These are phyloP conservation scores for Rhododendron griersonianum DNA, from an alignment of 148 eudicot genomes.

Conservation along the genomic window DNA sequence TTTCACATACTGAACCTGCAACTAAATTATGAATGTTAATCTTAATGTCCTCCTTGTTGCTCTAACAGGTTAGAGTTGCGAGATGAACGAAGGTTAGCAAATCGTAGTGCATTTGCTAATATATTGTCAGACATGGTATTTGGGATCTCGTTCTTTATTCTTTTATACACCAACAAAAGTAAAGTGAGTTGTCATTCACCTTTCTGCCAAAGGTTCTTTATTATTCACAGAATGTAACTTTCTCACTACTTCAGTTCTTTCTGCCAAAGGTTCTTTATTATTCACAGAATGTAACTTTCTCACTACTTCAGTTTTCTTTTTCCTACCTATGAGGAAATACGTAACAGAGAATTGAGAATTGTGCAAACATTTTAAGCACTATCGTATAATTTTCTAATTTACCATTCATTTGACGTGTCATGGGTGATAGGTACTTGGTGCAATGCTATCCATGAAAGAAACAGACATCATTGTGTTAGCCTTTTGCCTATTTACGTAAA, in stretches of 20 bases:
- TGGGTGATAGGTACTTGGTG: neutral
- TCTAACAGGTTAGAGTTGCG: conserved; percentile 73
- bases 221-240: neutral
- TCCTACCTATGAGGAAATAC: neutral
- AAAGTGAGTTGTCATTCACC: conserved; percentile 46
- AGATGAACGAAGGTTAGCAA: conserved; percentile 75
- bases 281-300: neutral
- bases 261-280: neutral
- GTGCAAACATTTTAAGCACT: neutral
- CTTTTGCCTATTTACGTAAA: neutral
- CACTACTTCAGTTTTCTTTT: neutral
- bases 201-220: neutral
- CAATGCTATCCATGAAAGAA: neutral
- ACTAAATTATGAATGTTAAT: neutral
- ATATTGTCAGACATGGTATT: conserved; percentile 88
- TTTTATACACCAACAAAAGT: conserved; percentile 80
- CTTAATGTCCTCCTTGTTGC: conserved; percentile 5
- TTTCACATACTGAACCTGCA: neutral
- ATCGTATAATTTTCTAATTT: neutral
- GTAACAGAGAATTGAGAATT: neutral
- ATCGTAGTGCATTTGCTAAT: conserved; percentile 92
- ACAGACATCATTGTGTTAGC: neutral
- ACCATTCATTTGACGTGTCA: neutral
- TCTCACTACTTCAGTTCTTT: neutral
- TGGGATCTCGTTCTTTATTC: conserved; percentile 73